Evolutionary conservation across 306 rosid species (phyloP).

Genomic region (Sphenostylis stenocarpa): DNA sequence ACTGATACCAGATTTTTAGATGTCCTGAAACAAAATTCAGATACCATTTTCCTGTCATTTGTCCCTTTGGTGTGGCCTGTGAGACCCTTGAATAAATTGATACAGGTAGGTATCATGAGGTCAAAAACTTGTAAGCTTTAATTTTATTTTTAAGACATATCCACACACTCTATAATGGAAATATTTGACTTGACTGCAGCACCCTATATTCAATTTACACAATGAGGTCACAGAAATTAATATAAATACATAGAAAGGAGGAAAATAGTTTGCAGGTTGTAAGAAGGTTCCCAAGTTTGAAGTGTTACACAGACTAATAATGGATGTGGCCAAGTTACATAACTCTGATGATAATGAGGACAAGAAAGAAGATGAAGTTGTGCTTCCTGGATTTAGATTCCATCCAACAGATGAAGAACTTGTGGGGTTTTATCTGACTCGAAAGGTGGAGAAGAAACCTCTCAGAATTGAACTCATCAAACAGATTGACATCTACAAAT

Average conservation of each 20-base stretch:
- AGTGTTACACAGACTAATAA: background rate
- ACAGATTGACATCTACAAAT: conserved; percentile 86
- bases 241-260: background rate
- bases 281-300: conserved; percentile 34
- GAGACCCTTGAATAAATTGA: background rate
- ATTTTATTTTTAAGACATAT: conserved; percentile 2
- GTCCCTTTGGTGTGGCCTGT: background rate
- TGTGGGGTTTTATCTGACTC: conserved; percentile 71
- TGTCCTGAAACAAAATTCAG: too few species aligned
- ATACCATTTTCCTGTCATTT: too few species aligned
- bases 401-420: conserved; percentile 97
- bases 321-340: conserved; percentile 43
- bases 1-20: too few species aligned
- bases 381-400: conserved; percentile 89
- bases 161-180: conserved; percentile 20
- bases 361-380: conserved; percentile 44
- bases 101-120: background rate
- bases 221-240: background rate
- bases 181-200: conserved; percentile 50
- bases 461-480: conserved; percentile 74
- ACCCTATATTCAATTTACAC: conserved; percentile 29
- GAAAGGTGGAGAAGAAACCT: conserved; percentile 75
- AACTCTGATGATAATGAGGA: conserved; percentile 3
- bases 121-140: conserved; percentile 36
- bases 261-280: conserved; percentile 3